A percentile compares a stretch with the other conserved stretches of the same genome.
phyloP scores from a whole-genome alignment of 176 grass and related monocot genomes.

The Coix lacrymajobi region DNA sequence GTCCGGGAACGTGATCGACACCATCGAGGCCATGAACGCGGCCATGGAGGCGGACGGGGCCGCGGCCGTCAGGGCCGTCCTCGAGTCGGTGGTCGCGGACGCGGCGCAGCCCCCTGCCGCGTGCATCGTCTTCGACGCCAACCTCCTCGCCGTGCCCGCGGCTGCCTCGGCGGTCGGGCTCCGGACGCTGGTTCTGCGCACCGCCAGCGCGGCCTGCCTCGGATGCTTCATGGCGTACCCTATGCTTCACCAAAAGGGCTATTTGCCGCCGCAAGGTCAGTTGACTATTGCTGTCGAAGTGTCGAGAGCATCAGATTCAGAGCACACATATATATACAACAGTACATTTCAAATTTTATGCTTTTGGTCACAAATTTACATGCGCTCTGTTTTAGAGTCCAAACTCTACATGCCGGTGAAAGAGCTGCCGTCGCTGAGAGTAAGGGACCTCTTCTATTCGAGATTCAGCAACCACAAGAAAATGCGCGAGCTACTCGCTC shows the following conservation, averaged over 20 bases:
- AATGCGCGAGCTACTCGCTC: background rate
- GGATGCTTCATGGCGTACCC: conserved; percentile 12
- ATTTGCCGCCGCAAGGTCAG: conserved; percentile 32
- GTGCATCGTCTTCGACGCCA: conserved; percentile 28
- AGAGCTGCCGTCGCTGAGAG: conserved; percentile 30
- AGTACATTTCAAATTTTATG: background rate
- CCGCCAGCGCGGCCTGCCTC: conserved; percentile 8
- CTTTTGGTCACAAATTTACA: background rate
- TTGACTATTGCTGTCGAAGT: too few relatives aligned
- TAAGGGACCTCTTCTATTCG: conserved; percentile 21
- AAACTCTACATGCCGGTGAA: conserved; percentile 5
- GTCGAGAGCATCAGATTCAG: too few relatives aligned
- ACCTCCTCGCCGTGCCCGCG: conserved; percentile 5
- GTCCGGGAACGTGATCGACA: background rate
- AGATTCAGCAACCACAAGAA: background rate
- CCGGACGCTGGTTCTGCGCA: conserved; percentile 25
- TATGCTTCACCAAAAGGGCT: conserved; percentile 19
- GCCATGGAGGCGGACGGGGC: conserved; percentile 7
- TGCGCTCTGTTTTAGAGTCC: background rate
- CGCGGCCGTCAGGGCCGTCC: background rate
- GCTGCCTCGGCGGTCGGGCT: background rate
- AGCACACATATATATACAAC: background rate
- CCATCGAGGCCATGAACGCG: conserved; percentile 27
- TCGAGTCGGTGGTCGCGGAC: background rate
- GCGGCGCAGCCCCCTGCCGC: background rate